Evolutionary conservation across 345 rosid genomes (phyloP).

Genomic region (Eucalyptus erythrocorys): DNA sequence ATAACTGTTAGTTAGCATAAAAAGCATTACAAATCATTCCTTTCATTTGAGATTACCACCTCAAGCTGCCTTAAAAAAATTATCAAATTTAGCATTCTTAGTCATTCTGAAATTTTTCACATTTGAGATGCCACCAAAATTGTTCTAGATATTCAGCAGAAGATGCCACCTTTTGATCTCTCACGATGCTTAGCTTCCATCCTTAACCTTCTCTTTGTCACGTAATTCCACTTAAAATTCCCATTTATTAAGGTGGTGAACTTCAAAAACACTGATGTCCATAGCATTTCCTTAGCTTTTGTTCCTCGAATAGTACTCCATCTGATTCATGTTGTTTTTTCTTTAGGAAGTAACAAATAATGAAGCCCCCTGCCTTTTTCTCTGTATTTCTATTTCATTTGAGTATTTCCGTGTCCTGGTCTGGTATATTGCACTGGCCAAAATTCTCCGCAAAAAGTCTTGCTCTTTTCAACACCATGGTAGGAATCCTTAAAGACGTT

Average conservation of each 20-base stretch:
- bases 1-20: background rate
- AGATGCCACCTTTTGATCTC: background rate
- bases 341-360: background rate
- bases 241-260: background rate
- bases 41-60: background rate
- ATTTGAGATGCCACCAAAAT: background rate
- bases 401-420: background rate
- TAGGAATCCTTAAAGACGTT: background rate
- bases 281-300: background rate
- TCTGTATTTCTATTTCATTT: background rate
- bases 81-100: background rate
- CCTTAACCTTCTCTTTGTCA: background rate
- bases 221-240: background rate
- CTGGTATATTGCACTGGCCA: background rate
- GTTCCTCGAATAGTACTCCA: background rate
- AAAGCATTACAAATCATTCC: background rate
- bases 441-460: background rate
- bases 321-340: background rate
- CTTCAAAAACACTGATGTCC: background rate
- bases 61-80: background rate
- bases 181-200: background rate
- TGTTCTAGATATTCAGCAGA: background rate
- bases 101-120: background rate
- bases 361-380: background rate
- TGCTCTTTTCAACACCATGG: background rate